phyloP scores from a whole-genome alignment of 176 grass and related monocot genomes.

The Tillandsia leiboldiana region DNA sequence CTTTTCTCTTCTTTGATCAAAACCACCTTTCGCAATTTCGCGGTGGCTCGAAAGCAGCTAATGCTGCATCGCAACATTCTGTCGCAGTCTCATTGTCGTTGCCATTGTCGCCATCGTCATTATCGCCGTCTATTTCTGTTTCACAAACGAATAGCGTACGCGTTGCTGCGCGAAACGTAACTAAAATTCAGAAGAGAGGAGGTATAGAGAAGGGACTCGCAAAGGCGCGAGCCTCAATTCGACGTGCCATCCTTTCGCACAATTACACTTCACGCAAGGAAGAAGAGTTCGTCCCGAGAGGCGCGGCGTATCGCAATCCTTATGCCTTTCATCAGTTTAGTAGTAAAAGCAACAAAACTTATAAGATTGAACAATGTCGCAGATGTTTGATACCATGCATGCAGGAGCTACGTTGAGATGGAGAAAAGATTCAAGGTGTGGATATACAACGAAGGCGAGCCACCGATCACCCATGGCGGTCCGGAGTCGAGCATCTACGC shows the following conservation, averaged over 20 bases:
- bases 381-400: not conserved
- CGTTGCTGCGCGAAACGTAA: too few species aligned
- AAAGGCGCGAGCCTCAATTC: constrained; percentile 20
- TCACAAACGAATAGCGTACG: not conserved
- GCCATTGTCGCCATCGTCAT: not conserved
- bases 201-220: constrained; percentile 23
- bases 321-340: constrained; percentile 35
- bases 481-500: constrained; percentile 5
- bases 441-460: constrained; percentile 30
- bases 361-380: not conserved
- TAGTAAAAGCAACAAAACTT: not conserved
- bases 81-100: not conserved
- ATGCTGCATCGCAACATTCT: not conserved
- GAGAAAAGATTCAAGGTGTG: constrained; percentile 36
- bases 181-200: not conserved
- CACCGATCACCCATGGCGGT: constrained; percentile 18
- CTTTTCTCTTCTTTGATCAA: constrained; percentile 12
- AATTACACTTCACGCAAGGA: constrained; percentile 12
- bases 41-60: not conserved
- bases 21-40: not conserved
- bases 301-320: constrained; percentile 32
- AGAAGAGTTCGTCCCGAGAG: constrained; percentile 27
- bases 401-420: constrained; percentile 41
- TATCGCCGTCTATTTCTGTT: not conserved
- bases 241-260: constrained; percentile 12